These are phyloP conservation scores for Rhizopogon salebrosus DNA, from an alignment of 768 basidiomycete species.

Conservation along the genomic window DNA sequence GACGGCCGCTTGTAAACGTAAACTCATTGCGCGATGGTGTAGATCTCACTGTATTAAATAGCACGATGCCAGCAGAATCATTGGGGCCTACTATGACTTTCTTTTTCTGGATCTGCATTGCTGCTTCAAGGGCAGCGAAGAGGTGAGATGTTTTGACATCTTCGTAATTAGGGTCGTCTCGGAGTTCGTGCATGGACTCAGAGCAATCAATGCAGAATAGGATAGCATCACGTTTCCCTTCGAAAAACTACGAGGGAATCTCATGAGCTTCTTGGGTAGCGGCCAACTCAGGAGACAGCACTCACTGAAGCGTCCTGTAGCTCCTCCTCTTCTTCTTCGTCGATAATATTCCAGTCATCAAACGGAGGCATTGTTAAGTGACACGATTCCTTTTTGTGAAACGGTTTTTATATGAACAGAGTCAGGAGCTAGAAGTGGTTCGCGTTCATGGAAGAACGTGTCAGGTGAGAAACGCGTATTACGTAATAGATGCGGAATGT, in stretches of 20 bases:
- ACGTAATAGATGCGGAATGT: constrained; percentile 10
- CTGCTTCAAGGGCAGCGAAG: constrained; percentile 74
- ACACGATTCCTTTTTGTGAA: not conserved
- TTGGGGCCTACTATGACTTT: constrained; percentile 87
- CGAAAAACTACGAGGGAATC: constrained; percentile 43
- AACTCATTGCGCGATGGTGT: not conserved
- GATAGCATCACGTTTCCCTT: constrained; percentile 79
- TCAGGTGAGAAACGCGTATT: constrained; percentile 16
- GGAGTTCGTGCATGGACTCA: constrained; percentile 75
- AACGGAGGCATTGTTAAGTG: constrained; percentile 51
- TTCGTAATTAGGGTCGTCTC: constrained; percentile 61
- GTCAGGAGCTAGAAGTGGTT: constrained; percentile 7
- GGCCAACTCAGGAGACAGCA: not conserved
- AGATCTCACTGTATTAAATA: constrained; percentile 84
- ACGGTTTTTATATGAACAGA: not conserved
- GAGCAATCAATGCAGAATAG: constrained; percentile 97
- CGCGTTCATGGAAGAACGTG: constrained; percentile 1
- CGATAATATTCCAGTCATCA: constrained; percentile 76
- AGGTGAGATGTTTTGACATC: constrained; percentile 70
- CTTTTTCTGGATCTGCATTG: constrained; percentile 81
- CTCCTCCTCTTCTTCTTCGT: constrained; percentile 81
- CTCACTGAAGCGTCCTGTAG: constrained; percentile 63
- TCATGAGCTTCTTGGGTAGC: not conserved
- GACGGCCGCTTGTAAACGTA: not conserved
- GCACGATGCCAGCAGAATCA: constrained; percentile 83